A percentile compares a stretch with the other conserved stretches of the same genome.
phyloP scores from a whole-genome alignment of 2,329 filamentous ascomycete species.

The Lecanicillium sp. region DNA sequence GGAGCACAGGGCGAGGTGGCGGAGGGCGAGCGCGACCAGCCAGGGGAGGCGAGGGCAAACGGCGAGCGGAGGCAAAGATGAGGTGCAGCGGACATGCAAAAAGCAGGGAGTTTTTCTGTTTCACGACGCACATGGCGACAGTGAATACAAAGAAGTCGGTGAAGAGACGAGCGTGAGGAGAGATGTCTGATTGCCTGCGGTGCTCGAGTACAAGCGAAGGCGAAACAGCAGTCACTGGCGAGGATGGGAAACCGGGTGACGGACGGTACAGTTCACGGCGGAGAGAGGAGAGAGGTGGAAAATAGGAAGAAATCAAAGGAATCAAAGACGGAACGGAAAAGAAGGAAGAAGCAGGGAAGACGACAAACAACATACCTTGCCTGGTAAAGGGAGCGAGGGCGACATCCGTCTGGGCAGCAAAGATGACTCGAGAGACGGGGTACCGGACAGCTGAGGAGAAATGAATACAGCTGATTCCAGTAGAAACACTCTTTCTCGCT shows the following conservation, averaged over 20 bases:
- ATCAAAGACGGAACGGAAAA: no score
- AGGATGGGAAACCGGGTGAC: neutral
- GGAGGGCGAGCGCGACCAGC: neutral
- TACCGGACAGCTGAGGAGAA: slow-evolving; percentile 2
- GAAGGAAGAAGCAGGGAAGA: no score
- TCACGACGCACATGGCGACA: no score
- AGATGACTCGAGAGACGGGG: slow-evolving; percentile 1
- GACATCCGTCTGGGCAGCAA: slow-evolving; percentile 10
- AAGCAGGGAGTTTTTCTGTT: no score
- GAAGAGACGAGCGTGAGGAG: neutral
- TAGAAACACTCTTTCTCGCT: slow-evolving; percentile 9
- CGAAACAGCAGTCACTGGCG: neutral
- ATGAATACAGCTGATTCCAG: slow-evolving; percentile 3
- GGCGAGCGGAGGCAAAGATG: neutral
- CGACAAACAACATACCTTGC: slow-evolving; percentile 6
- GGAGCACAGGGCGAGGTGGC: neutral
- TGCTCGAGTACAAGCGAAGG: neutral
- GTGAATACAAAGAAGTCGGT: neutral
- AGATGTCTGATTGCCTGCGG: neutral
- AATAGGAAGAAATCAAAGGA: neutral
- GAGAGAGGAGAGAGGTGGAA: neutral
- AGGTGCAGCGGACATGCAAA: slow-evolving; percentile 7
- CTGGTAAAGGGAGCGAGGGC: slow-evolving; percentile 8
- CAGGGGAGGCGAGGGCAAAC: no score
- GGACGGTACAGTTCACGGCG: no score